Percentiles rank a stretch among this genome's conserved stretches.
phyloP scores from a whole-genome alignment of 129 eudicot species.

The Centrapalus pauciflorus region DNA sequence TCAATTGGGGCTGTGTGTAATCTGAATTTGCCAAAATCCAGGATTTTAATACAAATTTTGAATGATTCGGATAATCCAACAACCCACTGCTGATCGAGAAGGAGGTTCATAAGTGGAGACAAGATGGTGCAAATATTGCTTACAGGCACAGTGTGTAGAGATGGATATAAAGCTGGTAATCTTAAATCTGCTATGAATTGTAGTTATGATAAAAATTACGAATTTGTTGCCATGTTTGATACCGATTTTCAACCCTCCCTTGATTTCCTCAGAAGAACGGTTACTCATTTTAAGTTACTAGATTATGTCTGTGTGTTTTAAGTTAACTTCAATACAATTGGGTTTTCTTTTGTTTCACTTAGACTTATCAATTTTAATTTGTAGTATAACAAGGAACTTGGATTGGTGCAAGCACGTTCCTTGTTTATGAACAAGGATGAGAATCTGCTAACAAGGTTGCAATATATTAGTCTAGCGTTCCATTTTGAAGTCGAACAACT shows the following conservation, averaged over 20 bases:
- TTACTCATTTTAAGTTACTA: constrained; percentile 73
- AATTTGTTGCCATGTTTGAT: constrained; percentile 70
- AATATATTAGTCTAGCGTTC: constrained; percentile 71
- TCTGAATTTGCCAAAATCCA: constrained; percentile 64
- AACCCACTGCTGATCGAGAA: constrained; percentile 52
- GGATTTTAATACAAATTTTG: constrained; percentile 49
- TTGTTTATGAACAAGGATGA: constrained; percentile 77
- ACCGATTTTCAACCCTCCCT: constrained; percentile 71
- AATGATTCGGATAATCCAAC: constrained; percentile 63
- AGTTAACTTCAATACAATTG: no score
- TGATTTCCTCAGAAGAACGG: constrained; percentile 58
- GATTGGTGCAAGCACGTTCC: constrained; percentile 81
- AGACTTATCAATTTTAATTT: neutral
- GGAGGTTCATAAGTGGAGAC: constrained; percentile 67
- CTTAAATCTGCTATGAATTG: constrained; percentile 78
- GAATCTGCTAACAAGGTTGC: constrained; percentile 75
- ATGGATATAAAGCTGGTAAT: constrained; percentile 77
- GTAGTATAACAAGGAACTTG: constrained; percentile 69
- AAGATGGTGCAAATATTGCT: constrained; percentile 57
- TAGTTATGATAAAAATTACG: constrained; percentile 62
- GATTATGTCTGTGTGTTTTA: no score
- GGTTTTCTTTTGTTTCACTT: no score
- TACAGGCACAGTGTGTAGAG: constrained; percentile 61
- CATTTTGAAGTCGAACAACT: constrained; percentile 94
- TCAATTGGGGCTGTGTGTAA: constrained; percentile 64